Evolutionary conservation across 2,329 filamentous ascomycete genomes (phyloP), one percentile per base, ranked within the genome.

Genomic region (Dactylellina leptospora): DNA sequence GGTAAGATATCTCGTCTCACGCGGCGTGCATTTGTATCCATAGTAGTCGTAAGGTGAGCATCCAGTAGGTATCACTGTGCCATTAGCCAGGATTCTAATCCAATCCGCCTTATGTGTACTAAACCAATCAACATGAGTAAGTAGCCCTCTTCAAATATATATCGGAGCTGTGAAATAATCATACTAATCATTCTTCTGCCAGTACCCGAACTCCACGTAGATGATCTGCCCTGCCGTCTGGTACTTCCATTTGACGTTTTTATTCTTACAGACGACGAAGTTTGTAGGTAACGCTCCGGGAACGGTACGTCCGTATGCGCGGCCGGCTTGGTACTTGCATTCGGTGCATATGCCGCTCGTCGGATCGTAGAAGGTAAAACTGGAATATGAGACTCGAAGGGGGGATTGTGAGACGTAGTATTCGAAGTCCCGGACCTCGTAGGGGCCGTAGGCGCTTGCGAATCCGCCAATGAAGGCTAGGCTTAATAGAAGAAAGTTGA

Each of bases 1-100:
- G 1, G 58, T 71, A 33, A 71, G 36, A 22, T 63, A 63, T 36
- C 58, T 63, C 16, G 58, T 71, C 16, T 71, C 58, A 25, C 51
- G 66, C 4, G 66, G 66, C 38, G 58, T 42, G 27, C 66, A 71
- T 22, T 45, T 55, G n/a, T 71, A 71, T n/a, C 66, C 66, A n/a
- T 56, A 63, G 38, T 71, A 58, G 13, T 53, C 66, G 18, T 30
- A 58, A 9, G 42, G 11, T 4, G 66, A 20, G n/a, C 66, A 71
- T 3, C 13, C 66, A 23, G 42, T 63, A 11, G 58, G 66, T 44
- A 63, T 54, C 13, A 59, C 27, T 9, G 66, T 71, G n/a, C 66
- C 66, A 25, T 63, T 63, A 8, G 66, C 66, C 28, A 50, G 20
- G 10, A 71, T 54, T 18, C 44, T 44, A 10, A 59, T 25, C 42